A percentile compares a stretch with the other conserved stretches of the same genome.
phyloP scores from a whole-genome alignment of 1,284 basidiomycete genomes.

The Ustilago lituana region DNA sequence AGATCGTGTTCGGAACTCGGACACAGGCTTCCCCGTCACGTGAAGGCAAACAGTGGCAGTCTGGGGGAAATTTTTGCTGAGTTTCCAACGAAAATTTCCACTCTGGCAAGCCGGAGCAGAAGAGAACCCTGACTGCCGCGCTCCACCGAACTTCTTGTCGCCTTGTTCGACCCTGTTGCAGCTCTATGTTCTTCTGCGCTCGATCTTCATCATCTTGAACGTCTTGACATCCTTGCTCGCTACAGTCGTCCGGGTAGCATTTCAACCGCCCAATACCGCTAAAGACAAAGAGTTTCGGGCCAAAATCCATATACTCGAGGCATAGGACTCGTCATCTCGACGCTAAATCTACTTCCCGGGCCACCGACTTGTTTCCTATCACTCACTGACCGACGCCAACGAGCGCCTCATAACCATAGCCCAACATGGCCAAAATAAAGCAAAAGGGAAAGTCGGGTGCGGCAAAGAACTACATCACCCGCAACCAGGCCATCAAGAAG shows the following conservation, averaged over 20 bases:
- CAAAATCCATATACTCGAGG: too few relatives aligned
- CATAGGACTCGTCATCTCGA: constrained; percentile 4
- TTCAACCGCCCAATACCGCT: too few relatives aligned
- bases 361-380: not conserved
- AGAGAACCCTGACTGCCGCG: constrained; percentile 24
- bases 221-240: too few relatives aligned
- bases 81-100: constrained; percentile 29
- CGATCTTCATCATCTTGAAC: constrained; percentile 3
- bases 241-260: too few relatives aligned
- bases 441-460: constrained; percentile 78
- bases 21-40: constrained; percentile 5
- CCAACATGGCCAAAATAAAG: constrained; percentile 83
- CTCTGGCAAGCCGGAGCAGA: not conserved
- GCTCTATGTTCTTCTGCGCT: not conserved
- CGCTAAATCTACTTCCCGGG: not conserved
- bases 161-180: not conserved
- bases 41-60: constrained; percentile 19
- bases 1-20: constrained; percentile 13
- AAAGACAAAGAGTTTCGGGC: too few relatives aligned
- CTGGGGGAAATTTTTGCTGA: constrained; percentile 25
- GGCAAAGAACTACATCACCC: constrained; percentile 80
- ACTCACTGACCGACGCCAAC: constrained; percentile 6
- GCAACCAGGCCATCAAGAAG: constrained; percentile 75
- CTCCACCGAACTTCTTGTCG: constrained; percentile 7
- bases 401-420: constrained; percentile 2